Conservation (phyloP, 208 protist species). For the Leptomonas pyrrhocoris region DNA sequence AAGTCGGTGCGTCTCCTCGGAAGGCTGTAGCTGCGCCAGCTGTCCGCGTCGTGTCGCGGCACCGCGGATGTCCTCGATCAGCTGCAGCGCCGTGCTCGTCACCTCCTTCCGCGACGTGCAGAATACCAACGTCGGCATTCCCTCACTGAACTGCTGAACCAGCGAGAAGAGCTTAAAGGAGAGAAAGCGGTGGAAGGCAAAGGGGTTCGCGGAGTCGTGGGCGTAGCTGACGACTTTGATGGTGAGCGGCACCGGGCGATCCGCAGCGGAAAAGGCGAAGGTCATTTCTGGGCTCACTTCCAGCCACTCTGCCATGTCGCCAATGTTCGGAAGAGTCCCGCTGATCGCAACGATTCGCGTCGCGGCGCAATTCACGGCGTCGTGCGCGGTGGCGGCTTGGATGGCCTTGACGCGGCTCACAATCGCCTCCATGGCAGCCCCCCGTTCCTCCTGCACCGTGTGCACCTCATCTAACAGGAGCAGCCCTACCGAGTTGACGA, state of each 20-base stretch:
- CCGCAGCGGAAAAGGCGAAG: slow-evolving; percentile 67
- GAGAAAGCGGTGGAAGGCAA: slow-evolving; percentile 91
- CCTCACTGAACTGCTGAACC: slow-evolving; percentile 74
- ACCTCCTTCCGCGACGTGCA: slow-evolving; percentile 86
- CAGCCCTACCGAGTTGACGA: slow-evolving; percentile 79
- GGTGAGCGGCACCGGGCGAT: slow-evolving; percentile 84
- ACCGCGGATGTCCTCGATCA: slow-evolving; percentile 61
- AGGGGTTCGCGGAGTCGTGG: slow-evolving; percentile 77
- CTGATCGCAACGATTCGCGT: slow-evolving; percentile 90
- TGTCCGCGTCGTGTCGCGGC: slow-evolving; percentile 40
- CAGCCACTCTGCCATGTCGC: slow-evolving; percentile 91
- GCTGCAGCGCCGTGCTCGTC: slow-evolving; percentile 59
- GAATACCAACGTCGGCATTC: slow-evolving; percentile 89
- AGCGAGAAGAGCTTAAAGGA: slow-evolving; percentile 87
- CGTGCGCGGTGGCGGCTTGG: slow-evolving; percentile 13
- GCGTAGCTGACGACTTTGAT: slow-evolving; percentile 75
- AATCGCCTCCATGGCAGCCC: slow-evolving; percentile 91
- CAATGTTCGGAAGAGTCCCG: slow-evolving; percentile 93
- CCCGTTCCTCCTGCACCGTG: slow-evolving; percentile 90
- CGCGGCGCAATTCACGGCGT: background rate
- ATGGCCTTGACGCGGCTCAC: slow-evolving; percentile 92
- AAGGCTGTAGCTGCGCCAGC: slow-evolving; percentile 38
- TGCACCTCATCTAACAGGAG: slow-evolving; percentile 94
- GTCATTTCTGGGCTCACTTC: slow-evolving; percentile 48
- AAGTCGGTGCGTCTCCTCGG: slow-evolving; percentile 37